Evolutionary conservation across 805 yeast species (phyloP).

Genomic region (Wickerhamomyces xylosicus): DNA sequence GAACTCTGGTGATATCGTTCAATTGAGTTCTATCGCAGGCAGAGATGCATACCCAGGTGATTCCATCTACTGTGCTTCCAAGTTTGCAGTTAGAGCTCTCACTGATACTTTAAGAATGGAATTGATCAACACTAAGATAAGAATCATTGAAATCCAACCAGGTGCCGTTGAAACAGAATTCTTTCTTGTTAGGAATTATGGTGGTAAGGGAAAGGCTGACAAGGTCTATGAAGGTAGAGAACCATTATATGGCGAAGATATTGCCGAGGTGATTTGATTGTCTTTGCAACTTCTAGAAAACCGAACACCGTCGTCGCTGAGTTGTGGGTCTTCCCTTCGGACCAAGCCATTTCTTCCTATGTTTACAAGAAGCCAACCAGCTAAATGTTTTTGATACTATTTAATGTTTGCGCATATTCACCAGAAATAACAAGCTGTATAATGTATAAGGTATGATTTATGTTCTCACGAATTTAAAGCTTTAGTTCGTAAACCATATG

Average conservation of each 20-base stretch:
- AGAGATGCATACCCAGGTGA: constrained; percentile 76
- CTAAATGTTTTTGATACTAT: no score
- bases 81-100: constrained; percentile 63
- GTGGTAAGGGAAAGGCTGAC: constrained; percentile 43
- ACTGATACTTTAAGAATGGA: constrained; percentile 69
- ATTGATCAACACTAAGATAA: constrained; percentile 53
- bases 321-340: constrained; percentile 70
- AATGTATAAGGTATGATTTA: no score
- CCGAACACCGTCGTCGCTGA: constrained; percentile 59
- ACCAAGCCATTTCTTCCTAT: constrained; percentile 75
- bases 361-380: constrained; percentile 27
- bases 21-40: constrained; percentile 71
- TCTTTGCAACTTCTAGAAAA: constrained; percentile 46
- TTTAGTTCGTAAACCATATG: no score
- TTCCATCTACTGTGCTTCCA: constrained; percentile 67
- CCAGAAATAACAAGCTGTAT: no score
- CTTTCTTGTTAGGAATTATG: constrained; percentile 48
- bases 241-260: constrained; percentile 48
- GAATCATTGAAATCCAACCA: constrained; percentile 60
- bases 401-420: no score
- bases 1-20: constrained; percentile 64
- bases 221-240: constrained; percentile 44
- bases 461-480: no score
- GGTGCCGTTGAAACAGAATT: constrained; percentile 66
- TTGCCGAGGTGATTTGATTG: constrained; percentile 54